Percentiles rank a stretch among this genome's conserved stretches.
Conservation (phyloP, 192 early-diverging fungal species). For the Hyaloraphidium curvatum region DNA sequence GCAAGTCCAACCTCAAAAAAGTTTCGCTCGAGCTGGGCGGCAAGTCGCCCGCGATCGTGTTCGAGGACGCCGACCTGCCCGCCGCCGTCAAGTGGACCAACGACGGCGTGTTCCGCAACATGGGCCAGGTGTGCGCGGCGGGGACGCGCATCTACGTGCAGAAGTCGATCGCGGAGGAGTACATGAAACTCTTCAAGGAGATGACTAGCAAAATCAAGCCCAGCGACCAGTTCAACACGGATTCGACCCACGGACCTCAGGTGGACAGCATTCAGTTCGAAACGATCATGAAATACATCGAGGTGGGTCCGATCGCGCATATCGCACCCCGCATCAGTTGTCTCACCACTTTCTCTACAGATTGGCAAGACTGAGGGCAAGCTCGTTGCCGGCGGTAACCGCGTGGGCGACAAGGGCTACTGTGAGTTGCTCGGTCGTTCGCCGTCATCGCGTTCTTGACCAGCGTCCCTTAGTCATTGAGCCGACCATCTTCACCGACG, state of each 20-base stretch:
- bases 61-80: slow-evolving; percentile 25
- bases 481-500: slow-evolving; percentile 36
- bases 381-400: slow-evolving; percentile 9
- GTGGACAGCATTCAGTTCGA: slow-evolving; percentile 35
- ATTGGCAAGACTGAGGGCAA: slow-evolving; percentile 1
- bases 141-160: background rate
- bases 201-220: background rate
- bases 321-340: too few species aligned
- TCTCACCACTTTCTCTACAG: too few species aligned
- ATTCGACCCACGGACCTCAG: slow-evolving; percentile 15
- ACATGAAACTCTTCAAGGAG: background rate
- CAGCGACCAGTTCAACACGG: background rate
- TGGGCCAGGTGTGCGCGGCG: slow-evolving; percentile 1
- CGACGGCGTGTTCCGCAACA: background rate
- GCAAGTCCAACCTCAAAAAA: slow-evolving; percentile 15
- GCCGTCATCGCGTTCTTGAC: slow-evolving; percentile 2
- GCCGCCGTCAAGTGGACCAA: slow-evolving; percentile 14
- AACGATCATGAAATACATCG: slow-evolving; percentile 26
- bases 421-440: background rate
- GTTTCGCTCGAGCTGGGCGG: slow-evolving; percentile 28
- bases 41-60: slow-evolving; percentile 33
- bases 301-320: slow-evolving; percentile 8
- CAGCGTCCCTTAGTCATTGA: slow-evolving; percentile 23
- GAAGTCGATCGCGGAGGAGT: background rate
- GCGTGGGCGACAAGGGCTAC: background rate